Percentiles rank a stretch among this genome's conserved stretches.
phyloP scores from a whole-genome alignment of 495 filamentous ascomycete genomes.

The Articulospora tetracladia region DNA sequence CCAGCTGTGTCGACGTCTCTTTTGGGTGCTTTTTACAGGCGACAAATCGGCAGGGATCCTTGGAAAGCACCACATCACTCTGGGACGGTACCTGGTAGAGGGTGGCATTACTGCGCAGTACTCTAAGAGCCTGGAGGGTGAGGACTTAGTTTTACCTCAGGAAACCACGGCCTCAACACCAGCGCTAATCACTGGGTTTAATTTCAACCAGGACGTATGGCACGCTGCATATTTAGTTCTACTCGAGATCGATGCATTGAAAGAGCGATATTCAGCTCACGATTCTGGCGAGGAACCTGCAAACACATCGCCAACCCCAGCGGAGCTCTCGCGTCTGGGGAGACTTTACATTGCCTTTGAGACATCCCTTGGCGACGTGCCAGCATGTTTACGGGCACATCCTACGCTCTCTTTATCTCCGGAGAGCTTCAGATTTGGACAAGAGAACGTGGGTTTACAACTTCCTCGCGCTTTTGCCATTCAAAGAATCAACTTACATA shows the following conservation, averaged over 20 bases:
- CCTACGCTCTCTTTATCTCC: background rate
- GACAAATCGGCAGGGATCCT: slow-evolving; percentile 32
- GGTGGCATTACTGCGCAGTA: background rate
- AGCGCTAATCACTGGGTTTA: background rate
- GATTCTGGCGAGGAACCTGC: background rate
- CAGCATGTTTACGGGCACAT: background rate
- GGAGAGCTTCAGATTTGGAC: background rate
- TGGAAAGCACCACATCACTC: slow-evolving; percentile 28
- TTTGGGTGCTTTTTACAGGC: slow-evolving; percentile 31
- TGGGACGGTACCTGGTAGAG: background rate
- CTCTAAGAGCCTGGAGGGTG: background rate
- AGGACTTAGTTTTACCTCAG: background rate
- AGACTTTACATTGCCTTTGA: background rate
- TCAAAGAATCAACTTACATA: background rate
- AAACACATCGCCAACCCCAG: background rate
- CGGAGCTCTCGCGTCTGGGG: background rate
- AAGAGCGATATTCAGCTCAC: background rate
- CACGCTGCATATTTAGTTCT: background rate
- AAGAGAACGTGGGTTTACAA: background rate
- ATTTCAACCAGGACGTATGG: background rate
- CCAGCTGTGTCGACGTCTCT: slow-evolving; percentile 28
- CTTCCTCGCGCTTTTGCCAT: background rate
- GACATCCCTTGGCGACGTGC: background rate
- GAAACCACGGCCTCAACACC: background rate
- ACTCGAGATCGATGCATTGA: background rate